Percentiles rank a stretch among this genome's conserved stretches.
These are phyloP conservation scores for Colletotrichum echinochloae DNA, from an alignment of 2,329 filamentous ascomycete species.

Conservation along the genomic window DNA sequence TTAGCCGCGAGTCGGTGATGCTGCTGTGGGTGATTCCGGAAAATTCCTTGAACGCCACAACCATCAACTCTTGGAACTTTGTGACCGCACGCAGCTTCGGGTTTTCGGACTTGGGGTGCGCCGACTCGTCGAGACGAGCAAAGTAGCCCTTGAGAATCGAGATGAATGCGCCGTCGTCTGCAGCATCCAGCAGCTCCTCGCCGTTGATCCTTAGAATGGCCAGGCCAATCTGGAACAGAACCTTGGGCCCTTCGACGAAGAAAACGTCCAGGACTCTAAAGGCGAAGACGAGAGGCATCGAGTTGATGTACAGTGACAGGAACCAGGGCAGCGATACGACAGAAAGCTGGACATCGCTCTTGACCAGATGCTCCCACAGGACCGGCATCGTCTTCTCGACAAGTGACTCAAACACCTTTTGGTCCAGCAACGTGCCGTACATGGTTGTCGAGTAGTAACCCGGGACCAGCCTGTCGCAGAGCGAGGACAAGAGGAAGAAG, in stretches of 20 bases:
- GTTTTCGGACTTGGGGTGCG: conserved; percentile 95
- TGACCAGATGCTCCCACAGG: conserved; percentile 97
- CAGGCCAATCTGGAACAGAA: conserved; percentile 94
- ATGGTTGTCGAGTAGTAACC: conserved; percentile 99
- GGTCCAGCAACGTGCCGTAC: conserved; percentile 97
- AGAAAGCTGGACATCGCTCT: conserved; percentile 95
- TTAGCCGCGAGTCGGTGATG: conserved; percentile 87
- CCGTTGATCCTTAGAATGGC: conserved; percentile 98
- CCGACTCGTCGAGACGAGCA: conserved; percentile 90
- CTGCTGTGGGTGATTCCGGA: conserved; percentile 93
- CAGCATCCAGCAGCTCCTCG: conserved; percentile 91
- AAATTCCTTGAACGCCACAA: conserved; percentile 98
- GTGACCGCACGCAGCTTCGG: conserved; percentile 94
- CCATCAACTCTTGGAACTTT: conserved; percentile 97
- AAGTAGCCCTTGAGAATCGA: conserved; percentile 97
- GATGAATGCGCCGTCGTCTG: conserved; percentile 96
- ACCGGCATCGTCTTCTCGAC: conserved; percentile 99
- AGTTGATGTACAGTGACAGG: conserved; percentile 97
- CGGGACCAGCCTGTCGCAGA: conserved; percentile 92
- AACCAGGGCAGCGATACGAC: conserved; percentile 99
- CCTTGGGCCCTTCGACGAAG: conserved; percentile 97
- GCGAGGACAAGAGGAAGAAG: conserved; percentile 90
- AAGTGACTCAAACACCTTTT: conserved; percentile 95
- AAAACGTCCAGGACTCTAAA: conserved; percentile 98
- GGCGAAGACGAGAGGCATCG: conserved; percentile 97